Base-by-base conservation (phyloP, 2,329 filamentous ascomycete species). In the Dactylellina parvicollis region DNA sequence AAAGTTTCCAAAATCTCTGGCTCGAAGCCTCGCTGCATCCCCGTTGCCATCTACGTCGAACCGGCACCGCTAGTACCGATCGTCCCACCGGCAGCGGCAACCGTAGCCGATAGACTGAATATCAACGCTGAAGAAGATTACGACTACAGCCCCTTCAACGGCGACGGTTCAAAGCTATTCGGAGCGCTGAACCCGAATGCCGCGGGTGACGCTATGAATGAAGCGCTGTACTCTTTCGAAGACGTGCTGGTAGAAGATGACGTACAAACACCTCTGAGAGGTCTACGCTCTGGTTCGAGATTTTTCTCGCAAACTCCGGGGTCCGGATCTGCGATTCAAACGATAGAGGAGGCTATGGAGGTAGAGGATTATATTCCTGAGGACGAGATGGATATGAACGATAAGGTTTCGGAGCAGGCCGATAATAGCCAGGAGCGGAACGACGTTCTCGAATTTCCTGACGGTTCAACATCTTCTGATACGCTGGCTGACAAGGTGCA, bases 361-460 rank as follows among this genome's bases (percentile, higher is more conserved):
- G 61, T 56, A 38, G 42, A 57, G 5, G 16, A 40, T 26, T 20
- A 24, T 1, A 28, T 14, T 26, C 16, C 3, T 24, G 8, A 55
- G 4, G 10, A 36, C 10, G 20, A 12, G 38, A 20, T 34, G 4
- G 16, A 16, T 24, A 1, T 32, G 14, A n/a, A 28, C 46, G 8
- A 9, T 26, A 14, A 16, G 26, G 24, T 5, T 0, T 42, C 52
- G 0, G 52, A 67, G n/a, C 62, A 67, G 18, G 44, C 34, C 1
- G 62, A 67, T 52, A 57, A 52, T 40, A 67, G 62, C 34, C 52
- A 52, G 28, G 32, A 59, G 3, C 18, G 16, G 3, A 32, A 38
- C 5, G 32, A 38, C 26, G 30, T 20, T 16, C 10, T 47, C 3
- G 9, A 44, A n/a, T 22, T 54, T 7, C 18, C 42, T 38, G 40